These are phyloP conservation scores for Blastomyces gilchristii DNA, from an alignment of 2,329 filamentous ascomycete genomes.

Conservation along the genomic window DNA sequence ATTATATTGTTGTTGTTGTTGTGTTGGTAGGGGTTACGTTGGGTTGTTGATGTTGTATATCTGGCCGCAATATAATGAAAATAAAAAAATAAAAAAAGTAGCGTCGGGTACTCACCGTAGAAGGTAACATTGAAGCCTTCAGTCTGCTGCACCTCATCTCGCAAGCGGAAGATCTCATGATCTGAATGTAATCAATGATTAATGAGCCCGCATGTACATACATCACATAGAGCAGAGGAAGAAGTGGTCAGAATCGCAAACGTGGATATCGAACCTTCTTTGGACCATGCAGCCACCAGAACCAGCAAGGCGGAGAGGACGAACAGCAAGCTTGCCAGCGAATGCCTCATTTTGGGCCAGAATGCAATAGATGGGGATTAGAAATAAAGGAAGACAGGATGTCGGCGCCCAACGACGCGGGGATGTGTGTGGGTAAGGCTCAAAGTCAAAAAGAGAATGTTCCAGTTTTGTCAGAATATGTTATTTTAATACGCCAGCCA, in stretches of 20 bases:
- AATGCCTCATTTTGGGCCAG: slow-evolving; percentile 55
- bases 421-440: not conserved
- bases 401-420: slow-evolving; percentile 8
- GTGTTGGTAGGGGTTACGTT: not conserved
- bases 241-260: not conserved
- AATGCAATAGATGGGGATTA: not conserved
- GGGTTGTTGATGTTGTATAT: not conserved
- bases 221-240: not conserved
- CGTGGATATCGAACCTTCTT: slow-evolving; percentile 55
- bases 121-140: slow-evolving; percentile 77
- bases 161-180: slow-evolving; percentile 93
- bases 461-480: too few species aligned
- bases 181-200: slow-evolving; percentile 44
- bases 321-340: slow-evolving; percentile 48
- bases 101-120: slow-evolving; percentile 48
- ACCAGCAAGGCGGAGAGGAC: slow-evolving; percentile 59
- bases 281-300: slow-evolving; percentile 67
- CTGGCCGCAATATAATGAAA: not conserved
- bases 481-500: not conserved
- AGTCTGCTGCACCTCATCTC: slow-evolving; percentile 67
- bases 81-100: not conserved
- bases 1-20: not conserved
- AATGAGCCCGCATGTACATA: slow-evolving; percentile 7
- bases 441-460: not conserved
- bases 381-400: not conserved